Conservation (phyloP, 768 basidiomycete genomes). For the Leucogyrophana mollusca region DNA sequence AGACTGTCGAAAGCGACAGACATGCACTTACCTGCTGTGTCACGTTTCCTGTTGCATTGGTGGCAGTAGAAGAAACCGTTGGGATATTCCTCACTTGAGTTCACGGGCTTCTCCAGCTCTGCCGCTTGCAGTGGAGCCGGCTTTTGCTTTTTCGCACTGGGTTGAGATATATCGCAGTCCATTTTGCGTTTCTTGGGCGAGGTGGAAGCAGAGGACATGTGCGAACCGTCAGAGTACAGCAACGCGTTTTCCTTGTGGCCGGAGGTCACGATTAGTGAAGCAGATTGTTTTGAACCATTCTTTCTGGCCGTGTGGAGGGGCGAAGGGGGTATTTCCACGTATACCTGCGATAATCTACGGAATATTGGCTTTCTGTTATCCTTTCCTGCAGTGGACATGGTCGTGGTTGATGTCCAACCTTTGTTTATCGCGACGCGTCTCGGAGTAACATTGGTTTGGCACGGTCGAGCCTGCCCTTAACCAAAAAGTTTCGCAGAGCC, state of each 20-base stretch:
- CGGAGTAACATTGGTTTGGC: conserved; percentile 17
- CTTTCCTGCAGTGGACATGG: not conserved
- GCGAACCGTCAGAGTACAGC: conserved; percentile 35
- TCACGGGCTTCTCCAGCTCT: conserved; percentile 10
- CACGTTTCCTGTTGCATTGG: conserved; percentile 67
- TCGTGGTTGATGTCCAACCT: conserved; percentile 16
- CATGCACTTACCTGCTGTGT: conserved; percentile 40
- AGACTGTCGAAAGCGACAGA: not conserved
- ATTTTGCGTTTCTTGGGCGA: conserved; percentile 18
- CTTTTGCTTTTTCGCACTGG: conserved; percentile 10
- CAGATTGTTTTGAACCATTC: conserved; percentile 14
- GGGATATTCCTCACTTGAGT: conserved; percentile 29
- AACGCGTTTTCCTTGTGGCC: conserved; percentile 45
- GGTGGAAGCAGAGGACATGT: conserved; percentile 28
- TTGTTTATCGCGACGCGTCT: conserved; percentile 21
- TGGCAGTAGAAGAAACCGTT: conserved; percentile 59
- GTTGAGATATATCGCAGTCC: conserved; percentile 30
- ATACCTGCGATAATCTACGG: conserved; percentile 45
- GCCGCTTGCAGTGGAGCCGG: conserved; percentile 14
- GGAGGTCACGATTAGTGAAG: conserved; percentile 27
- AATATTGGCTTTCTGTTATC: conserved; percentile 2
- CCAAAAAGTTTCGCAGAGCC: conserved; percentile 16
- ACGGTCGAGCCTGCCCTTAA: conserved; percentile 37
- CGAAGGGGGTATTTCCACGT: conserved; percentile 58
- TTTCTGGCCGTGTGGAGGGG: conserved; percentile 34